Conservation (phyloP, 257 asterid species). For the Solanum dulcamara region DNA sequence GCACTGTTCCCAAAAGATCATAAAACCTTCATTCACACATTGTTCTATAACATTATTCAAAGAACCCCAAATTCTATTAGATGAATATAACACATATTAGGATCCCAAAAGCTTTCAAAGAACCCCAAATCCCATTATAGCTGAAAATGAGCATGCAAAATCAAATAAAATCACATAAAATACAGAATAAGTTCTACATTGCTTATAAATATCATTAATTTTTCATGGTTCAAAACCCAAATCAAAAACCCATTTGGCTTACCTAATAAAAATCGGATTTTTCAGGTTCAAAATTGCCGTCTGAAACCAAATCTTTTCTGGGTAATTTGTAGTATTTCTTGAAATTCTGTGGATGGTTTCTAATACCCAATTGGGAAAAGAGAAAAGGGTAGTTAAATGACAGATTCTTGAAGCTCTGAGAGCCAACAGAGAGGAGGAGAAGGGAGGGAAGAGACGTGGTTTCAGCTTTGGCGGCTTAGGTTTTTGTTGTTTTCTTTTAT, state of each 20-base stretch:
- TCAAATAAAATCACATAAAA: not conserved
- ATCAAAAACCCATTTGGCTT: not conserved
- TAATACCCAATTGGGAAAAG: not conserved
- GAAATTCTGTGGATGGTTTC: not conserved
- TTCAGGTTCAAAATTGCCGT: not conserved
- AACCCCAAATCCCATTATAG: not conserved
- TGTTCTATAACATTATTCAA: not conserved
- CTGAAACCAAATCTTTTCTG: not conserved
- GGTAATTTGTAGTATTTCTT: not conserved
- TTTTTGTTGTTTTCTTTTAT: not conserved
- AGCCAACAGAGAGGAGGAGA: not conserved
- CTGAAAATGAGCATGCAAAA: not conserved
- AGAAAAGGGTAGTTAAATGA: not conserved
- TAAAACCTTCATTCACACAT: not conserved
- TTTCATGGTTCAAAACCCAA: not conserved
- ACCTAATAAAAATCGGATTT: not conserved
- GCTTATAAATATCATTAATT: not conserved
- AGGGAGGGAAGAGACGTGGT: not conserved
- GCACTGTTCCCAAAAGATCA: not conserved
- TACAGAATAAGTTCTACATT: not conserved
- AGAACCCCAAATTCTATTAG: not conserved
- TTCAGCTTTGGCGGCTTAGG: not conserved
- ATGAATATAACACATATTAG: not conserved
- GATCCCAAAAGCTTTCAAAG: not conserved
- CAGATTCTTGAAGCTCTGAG: not conserved